Conservation (phyloP, 1,284 basidiomycete genomes). For the Lignosus rhinocerotis region DNA sequence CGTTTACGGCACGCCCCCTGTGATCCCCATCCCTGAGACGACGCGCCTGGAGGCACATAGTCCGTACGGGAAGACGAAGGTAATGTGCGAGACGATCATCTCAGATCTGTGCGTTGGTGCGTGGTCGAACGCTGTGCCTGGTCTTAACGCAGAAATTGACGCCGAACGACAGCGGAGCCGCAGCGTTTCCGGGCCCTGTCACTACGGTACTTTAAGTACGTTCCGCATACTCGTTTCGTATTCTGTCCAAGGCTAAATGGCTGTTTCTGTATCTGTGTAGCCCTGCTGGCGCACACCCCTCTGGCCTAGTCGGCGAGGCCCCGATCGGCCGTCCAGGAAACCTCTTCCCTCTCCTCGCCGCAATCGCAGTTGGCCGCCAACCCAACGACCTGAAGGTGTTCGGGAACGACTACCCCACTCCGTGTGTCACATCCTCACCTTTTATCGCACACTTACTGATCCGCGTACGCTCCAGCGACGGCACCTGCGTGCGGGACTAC, state of each 20-base stretch:
- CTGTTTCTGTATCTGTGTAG: slow-evolving; percentile 41
- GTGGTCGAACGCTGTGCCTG: slow-evolving; percentile 25
- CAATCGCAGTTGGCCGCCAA: slow-evolving; percentile 93
- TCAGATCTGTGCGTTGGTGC: slow-evolving; percentile 84
- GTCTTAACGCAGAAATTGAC: not conserved
- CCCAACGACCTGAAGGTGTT: slow-evolving; percentile 88
- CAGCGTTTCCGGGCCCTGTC: slow-evolving; percentile 79
- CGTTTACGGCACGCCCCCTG: slow-evolving; percentile 95
- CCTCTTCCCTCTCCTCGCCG: slow-evolving; percentile 90
- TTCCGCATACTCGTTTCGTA: slow-evolving; percentile 9
- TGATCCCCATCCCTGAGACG: slow-evolving; percentile 93
- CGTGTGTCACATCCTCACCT: slow-evolving; percentile 47
- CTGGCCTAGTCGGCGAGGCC: slow-evolving; percentile 95
- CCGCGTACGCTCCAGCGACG: slow-evolving; percentile 60
- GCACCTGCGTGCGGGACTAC: slow-evolving; percentile 97
- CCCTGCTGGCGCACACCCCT: slow-evolving; percentile 96
- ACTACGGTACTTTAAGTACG: slow-evolving; percentile 96
- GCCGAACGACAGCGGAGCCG: slow-evolving; percentile 55
- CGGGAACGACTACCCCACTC: slow-evolving; percentile 97
- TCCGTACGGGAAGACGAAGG: slow-evolving; percentile 94
- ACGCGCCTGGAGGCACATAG: slow-evolving; percentile 89
- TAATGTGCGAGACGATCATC: slow-evolving; percentile 91
- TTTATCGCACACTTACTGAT: not conserved
- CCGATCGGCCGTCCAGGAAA: slow-evolving; percentile 95
- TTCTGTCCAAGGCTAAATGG: not conserved